Conservation (phyloP, 768 basidiomycete genomes). For the Mrakia blollopis region DNA sequence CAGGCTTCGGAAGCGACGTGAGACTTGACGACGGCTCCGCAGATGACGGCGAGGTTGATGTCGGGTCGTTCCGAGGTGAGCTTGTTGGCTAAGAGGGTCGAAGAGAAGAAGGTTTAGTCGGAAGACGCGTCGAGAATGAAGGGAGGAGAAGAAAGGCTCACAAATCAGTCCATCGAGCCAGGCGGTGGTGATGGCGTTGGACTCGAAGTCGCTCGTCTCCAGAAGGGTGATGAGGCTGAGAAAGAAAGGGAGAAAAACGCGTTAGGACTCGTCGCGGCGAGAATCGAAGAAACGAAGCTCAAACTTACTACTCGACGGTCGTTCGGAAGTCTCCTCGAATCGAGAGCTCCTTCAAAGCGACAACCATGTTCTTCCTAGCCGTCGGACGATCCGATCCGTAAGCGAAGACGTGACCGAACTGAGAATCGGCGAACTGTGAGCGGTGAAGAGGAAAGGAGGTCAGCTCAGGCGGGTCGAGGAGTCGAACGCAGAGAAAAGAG, state of each 20-base stretch:
- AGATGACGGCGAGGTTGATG: slow-evolving; percentile 83
- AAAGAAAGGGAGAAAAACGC: not conserved
- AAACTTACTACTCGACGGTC: slow-evolving; percentile 98
- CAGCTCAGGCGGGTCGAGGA: not conserved
- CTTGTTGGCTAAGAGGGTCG: slow-evolving; percentile 61
- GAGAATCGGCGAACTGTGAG: slow-evolving; percentile 85
- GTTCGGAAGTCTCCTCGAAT: slow-evolving; percentile 98
- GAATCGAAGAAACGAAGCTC: slow-evolving; percentile 52
- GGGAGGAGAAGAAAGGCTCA: not conserved
- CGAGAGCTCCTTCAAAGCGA: slow-evolving; percentile 94
- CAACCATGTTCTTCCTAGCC: slow-evolving; percentile 98
- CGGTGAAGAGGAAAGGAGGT: not conserved
- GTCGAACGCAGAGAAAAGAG: not conserved
- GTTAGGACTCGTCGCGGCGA: not conserved
- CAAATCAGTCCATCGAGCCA: slow-evolving; percentile 93
- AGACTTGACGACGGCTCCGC: slow-evolving; percentile 93
- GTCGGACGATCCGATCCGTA: slow-evolving; percentile 94
- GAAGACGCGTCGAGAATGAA: not conserved
- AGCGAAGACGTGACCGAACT: slow-evolving; percentile 98
- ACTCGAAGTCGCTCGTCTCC: slow-evolving; percentile 90
- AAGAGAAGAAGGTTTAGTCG: not conserved
- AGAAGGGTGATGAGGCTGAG: slow-evolving; percentile 45
- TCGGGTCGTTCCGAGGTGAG: slow-evolving; percentile 97
- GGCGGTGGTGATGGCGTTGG: slow-evolving; percentile 96
- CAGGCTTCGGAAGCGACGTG: slow-evolving; percentile 84